phyloP scores from a whole-genome alignment of 495 filamentous ascomycete genomes.

The Schizothecium vesticola region DNA sequence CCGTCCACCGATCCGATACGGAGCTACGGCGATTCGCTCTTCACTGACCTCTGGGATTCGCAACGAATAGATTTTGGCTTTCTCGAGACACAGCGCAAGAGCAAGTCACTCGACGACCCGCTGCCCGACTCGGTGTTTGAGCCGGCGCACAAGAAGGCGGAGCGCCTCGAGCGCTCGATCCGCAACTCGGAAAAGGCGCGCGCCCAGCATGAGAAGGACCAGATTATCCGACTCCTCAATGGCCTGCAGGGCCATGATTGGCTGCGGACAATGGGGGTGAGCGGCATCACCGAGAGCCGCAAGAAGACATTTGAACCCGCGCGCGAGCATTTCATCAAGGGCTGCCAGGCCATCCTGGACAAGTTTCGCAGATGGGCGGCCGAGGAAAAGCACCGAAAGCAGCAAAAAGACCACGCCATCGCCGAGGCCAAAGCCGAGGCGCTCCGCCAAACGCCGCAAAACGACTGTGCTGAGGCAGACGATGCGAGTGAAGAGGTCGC shows the following conservation, averaged over 20 bases:
- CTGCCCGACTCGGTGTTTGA: constrained; percentile 63
- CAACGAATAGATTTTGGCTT: constrained; percentile 40
- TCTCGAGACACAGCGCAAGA: constrained; percentile 38
- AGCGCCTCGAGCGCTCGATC: constrained; percentile 85
- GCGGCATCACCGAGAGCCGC: constrained; percentile 72
- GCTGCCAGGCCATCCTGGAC: constrained; percentile 70
- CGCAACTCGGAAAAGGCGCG: constrained; percentile 90
- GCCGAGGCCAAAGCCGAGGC: constrained; percentile 44
- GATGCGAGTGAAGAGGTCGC: constrained; percentile 29
- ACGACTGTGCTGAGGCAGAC: constrained; percentile 17
- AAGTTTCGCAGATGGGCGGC: constrained; percentile 87
- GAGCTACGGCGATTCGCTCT: constrained; percentile 42
- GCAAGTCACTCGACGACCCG: constrained; percentile 53
- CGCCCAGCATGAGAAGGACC: constrained; percentile 85
- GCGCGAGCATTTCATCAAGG: constrained; percentile 72
- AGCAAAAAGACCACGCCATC: constrained; percentile 56
- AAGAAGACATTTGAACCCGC: constrained; percentile 84
- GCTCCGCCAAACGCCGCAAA: constrained; percentile 22
- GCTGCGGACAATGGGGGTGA: constrained; percentile 90
- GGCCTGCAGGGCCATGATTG: constrained; percentile 88
- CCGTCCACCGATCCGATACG: constrained; percentile 34
- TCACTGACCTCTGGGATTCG: constrained; percentile 46
- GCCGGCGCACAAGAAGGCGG: constrained; percentile 66
- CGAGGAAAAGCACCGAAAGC: constrained; percentile 77
- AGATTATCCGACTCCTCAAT: constrained; percentile 78